Evolutionary conservation across 1,139 yeast genomes (phyloP), one percentile per base, ranked within the genome.

Genomic region (Candida tunisiensis): DNA sequence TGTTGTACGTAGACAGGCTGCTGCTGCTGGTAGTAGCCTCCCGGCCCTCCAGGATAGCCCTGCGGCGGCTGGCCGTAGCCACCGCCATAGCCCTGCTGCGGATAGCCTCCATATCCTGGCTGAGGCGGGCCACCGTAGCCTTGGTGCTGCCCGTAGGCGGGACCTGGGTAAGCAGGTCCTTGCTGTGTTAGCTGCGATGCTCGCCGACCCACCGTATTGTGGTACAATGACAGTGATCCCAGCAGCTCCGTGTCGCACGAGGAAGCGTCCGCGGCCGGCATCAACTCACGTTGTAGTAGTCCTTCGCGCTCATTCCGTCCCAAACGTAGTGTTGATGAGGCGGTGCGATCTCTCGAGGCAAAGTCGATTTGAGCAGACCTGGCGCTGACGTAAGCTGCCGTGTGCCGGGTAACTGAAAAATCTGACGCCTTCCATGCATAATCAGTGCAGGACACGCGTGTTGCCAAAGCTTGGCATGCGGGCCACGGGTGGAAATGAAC

Each of bases 1-100:
- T 34, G 44, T 32, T 42, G 50, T 7, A 43, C 48, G 25, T 43
- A 42, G n/a, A 43, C 46, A 8, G 47, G 48, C 36, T 43, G 48
- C 33, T 43, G 48, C 35, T 45, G 53, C 28, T 38, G 46, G 19
- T 29, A 27, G 18, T 33, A 33, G 23, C 31, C 30, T 17, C 29
- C 31, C 21, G 28, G 33, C 8, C 27, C 35, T 8, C 33, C 37
- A n/a, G 32, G 16, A 16, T 23, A 23, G 18, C 14, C 14, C 8
- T 15, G 35, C 18, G 33, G 33, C 24, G 30, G 26, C 8, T 47
- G 45, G 5, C 39, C 38, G 27, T 45, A 41, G 11, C 41, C 40
- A 26, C 35, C 20, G 36, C 23, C 16, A 24, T 30, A 30, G 28
- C 34, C 44, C 25, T 34, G 44, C 29, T 37, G 41, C 10, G 34